phyloP scores from a whole-genome alignment of 345 rosid genomes.

The Anacardium occidentale region DNA sequence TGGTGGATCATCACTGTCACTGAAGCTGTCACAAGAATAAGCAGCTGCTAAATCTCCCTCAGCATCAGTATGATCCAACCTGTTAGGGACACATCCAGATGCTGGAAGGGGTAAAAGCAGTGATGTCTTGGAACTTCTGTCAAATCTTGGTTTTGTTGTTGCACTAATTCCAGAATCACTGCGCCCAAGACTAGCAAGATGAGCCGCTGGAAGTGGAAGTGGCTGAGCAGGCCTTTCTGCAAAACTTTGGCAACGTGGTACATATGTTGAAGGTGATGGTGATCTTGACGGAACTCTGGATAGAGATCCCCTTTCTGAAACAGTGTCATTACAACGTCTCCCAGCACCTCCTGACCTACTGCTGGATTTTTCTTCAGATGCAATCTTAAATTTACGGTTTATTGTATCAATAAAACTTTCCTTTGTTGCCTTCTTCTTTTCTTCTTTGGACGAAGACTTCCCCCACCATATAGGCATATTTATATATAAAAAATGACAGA shows the following conservation, averaged over 20 bases:
- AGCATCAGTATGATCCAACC: constrained; percentile 39
- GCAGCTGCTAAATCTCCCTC: constrained; percentile 68
- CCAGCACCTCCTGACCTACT: constrained; percentile 48
- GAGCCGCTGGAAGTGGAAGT: constrained; percentile 70
- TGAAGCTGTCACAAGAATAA: constrained; percentile 71
- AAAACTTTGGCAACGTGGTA: constrained; percentile 81
- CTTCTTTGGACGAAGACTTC: constrained; percentile 65
- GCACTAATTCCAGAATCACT: constrained; percentile 52
- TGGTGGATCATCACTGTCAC: constrained; percentile 57
- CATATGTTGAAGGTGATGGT: constrained; percentile 68
- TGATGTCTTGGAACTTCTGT: constrained; percentile 41
- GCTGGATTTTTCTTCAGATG: constrained; percentile 52
- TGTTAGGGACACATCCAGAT: constrained; percentile 46
- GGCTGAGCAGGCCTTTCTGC: constrained; percentile 78
- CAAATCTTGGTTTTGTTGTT: constrained; percentile 47
- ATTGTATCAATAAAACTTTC: constrained; percentile 68
- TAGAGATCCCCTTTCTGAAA: constrained; percentile 60
- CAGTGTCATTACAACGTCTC: constrained; percentile 45
- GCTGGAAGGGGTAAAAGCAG: constrained; percentile 62
- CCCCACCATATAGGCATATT: constrained; percentile 77
- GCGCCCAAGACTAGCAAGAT: constrained; percentile 35
- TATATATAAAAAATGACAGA: background rate
- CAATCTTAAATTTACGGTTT: constrained; percentile 56
- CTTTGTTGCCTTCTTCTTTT: constrained; percentile 69
- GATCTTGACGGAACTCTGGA: constrained; percentile 72